Evolutionary conservation across 371 early-diverging fungal species (phyloP), one percentile per base, ranked within the genome.

Genomic region (Encephalitozoon romaleae): DNA sequence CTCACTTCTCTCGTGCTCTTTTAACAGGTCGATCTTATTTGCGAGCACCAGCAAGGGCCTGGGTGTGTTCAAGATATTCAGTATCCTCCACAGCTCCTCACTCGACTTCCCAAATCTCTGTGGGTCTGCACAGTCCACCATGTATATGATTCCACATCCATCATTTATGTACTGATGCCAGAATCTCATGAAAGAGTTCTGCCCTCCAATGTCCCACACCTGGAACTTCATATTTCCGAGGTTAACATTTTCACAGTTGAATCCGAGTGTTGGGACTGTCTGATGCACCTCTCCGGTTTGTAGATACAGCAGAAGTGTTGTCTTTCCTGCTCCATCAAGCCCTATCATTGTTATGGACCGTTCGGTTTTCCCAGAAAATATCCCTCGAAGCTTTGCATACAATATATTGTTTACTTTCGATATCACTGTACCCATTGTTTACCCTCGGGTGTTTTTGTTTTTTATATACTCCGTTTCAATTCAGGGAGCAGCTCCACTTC

Each of bases 211-310:
- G 72, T 87, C 87, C 85, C 86, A 87, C 11, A 85, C 81, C 4
- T 79, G 78, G 49, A 87, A 83, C 15, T 49, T 81, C 8, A 82
- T 79, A 47, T 78, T 83, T 30, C 77, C 81, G 21, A 86, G 78
- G 39, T 79, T 82, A 38, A 85, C 72, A 11, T 52, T 76, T 53
- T 87, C 87, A 21, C 83, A 71, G 67, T 87, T 87, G 71, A 87
- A 86, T 28, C 87, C 87, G 25, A 86, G 82, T 0, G 97, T 97
- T 43, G 99, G 99, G 82, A 96, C 94, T 67, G 99, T 96, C 47
- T 94, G 93, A 26, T 71, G 43, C 21, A 69, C 66, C n/a, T 54
- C 74, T 69, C 95, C 94, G 74, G 92, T 91, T 87, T 94, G 93
- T 83, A 89, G 87, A 87, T 90, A 89, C 25, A 88, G 80, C 15